Evolutionary conservation across 169 alveolate species (phyloP).

Genomic region (Babesia ovis): DNA sequence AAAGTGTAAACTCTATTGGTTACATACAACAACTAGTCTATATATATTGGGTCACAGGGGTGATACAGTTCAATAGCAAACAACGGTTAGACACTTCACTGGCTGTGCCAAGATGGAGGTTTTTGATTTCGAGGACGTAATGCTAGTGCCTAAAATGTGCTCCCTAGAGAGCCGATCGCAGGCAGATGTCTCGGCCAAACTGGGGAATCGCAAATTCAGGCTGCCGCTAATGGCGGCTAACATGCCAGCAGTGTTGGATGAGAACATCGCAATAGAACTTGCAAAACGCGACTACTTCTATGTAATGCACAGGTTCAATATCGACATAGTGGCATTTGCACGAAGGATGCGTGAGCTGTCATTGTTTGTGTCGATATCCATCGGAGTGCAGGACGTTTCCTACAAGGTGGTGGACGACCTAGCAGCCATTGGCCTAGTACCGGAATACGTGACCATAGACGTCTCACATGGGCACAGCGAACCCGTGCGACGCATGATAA

Average conservation of each 20-base stretch:
- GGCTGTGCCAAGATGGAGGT: conserved; percentile 12
- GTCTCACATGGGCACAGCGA: conserved; percentile 60
- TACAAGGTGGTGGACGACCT: conserved; percentile 50
- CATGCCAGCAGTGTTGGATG: conserved; percentile 65
- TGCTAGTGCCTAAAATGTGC: conserved; percentile 60
- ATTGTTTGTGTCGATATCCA: conserved; percentile 47
- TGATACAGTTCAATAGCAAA: too few species aligned
- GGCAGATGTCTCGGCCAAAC: conserved; percentile 50
- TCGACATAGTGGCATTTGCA: conserved; percentile 50
- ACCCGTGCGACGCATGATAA: conserved; percentile 30
- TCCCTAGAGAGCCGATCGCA: conserved; percentile 38
- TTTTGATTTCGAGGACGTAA: conserved; percentile 53
- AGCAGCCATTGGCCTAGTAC: conserved; percentile 24
- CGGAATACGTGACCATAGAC: conserved; percentile 60
- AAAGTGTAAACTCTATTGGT: too few species aligned
- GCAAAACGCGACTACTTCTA: conserved; percentile 58
- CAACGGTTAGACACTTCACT: too few species aligned
- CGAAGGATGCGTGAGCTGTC: conserved; percentile 37
- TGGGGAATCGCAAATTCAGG: conserved; percentile 54
- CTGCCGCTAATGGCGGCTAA: conserved; percentile 64
- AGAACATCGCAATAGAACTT: conserved; percentile 50
- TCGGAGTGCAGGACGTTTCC: conserved; percentile 45
- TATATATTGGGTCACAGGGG: too few species aligned
- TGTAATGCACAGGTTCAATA: conserved; percentile 59
- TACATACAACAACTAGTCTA: too few species aligned